Evolutionary conservation across 2,329 filamentous ascomycete genomes (phyloP), one percentile per base, ranked within the genome.

Genomic region (Aspergillus uvarum): DNA sequence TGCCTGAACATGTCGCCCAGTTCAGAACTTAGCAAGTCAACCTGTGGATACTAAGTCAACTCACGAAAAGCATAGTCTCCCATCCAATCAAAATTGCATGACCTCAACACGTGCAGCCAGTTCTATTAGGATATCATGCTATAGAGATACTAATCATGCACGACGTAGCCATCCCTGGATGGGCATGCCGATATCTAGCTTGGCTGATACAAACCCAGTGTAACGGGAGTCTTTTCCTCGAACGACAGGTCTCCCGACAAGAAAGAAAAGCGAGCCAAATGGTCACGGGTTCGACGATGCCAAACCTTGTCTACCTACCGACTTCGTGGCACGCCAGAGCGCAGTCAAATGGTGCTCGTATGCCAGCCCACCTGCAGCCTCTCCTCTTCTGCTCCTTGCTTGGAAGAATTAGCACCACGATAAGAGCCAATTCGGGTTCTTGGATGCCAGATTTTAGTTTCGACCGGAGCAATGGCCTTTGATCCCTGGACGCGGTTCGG

Each of bases 371-470:
- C 32, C 38, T 22, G 48, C 22, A 29, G 14, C 48, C 22, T 4
- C 22, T 50, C 22, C 22, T 29, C 16, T 21, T 54, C 2, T 22
- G 21, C n/a, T 54, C 58, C 61, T 65, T 62, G 56, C 60, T 62
- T 58, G 58, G 47, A 58, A 22, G 29, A 65, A 68, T 68, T 63
- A 67, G 59, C 63, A 63, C 47, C 64, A 67, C 70, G 62, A 52
- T 66, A 62, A 65, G 62, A 60, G 49, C 58, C 56, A 60, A 51
- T 55, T 59, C 56, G 51, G 44, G 63, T 61, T 26, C 47, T 59
- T 55, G 54, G 58, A 29, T 49, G 38, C 58, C 54, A n/a, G 51
- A 56, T 62, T 55, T 60, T 14, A 38, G 57, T 35, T 42, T 32
- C 56, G 56, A 56, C 59, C 60, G 47, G 35, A 22, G 21, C 31